Percentiles rank a stretch among this genome's conserved stretches.
phyloP scores from a whole-genome alignment of 2,329 filamentous ascomycete genomes.

The Cladosporium sp. region DNA sequence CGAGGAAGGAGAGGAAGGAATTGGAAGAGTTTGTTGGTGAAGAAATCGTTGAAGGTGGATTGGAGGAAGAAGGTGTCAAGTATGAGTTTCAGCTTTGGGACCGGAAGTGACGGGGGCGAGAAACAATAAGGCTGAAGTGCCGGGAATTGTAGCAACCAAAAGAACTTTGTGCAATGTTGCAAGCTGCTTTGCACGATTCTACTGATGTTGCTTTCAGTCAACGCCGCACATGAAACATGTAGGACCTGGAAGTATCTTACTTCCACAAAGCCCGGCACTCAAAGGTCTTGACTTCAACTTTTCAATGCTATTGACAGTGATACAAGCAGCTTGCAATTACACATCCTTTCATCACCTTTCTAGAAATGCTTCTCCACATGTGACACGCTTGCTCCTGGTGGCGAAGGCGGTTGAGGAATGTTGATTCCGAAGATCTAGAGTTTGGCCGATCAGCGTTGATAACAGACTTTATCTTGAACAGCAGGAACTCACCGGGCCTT shows the following conservation, averaged over 20 bases:
- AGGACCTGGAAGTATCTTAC: neutral
- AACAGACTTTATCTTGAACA: neutral
- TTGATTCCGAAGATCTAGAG: neutral
- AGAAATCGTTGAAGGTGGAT: conserved; percentile 55
- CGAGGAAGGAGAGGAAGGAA: conserved; percentile 45
- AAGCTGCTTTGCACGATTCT: neutral
- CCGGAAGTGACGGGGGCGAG: conserved; percentile 19
- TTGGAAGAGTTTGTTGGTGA: conserved; percentile 68
- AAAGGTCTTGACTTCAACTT: neutral
- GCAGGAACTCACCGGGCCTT: neutral
- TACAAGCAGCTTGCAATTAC: neutral
- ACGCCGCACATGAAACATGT: too few species aligned
- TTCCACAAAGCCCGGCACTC: neutral
- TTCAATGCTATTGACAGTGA: neutral
- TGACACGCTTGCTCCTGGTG: neutral
- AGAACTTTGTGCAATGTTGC: neutral
- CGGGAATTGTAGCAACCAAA: neutral
- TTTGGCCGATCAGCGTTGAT: neutral
- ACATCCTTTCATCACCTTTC: neutral
- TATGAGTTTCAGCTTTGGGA: conserved; percentile 37
- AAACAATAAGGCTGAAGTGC: neutral
- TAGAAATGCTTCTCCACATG: neutral
- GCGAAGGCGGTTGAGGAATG: neutral
- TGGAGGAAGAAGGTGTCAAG: conserved; percentile 35
- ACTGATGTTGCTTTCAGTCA: neutral